Evolutionary conservation across 805 yeast genomes (phyloP).

Genomic region (Saturnispora galanensis): DNA sequence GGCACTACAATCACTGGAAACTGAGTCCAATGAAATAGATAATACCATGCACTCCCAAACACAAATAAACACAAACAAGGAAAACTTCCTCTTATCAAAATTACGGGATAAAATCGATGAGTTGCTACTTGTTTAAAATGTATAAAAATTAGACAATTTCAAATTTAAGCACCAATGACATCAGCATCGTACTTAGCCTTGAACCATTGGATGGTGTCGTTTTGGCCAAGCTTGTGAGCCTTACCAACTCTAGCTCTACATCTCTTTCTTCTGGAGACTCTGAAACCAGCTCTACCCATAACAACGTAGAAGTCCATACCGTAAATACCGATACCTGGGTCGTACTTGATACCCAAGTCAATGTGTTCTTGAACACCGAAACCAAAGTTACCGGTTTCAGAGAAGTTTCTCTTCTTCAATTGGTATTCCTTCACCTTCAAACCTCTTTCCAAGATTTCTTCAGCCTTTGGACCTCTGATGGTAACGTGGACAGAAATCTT

Average conservation of each 20-base stretch:
- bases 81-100: not conserved
- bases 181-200: slow-evolving; percentile 99
- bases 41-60: slow-evolving; percentile 27
- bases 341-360: slow-evolving; percentile 99
- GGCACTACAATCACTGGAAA: too few species aligned
- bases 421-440: slow-evolving; percentile 99
- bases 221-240: slow-evolving; percentile 84
- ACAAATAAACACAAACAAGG: not conserved
- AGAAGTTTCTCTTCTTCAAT: slow-evolving; percentile 88
- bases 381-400: slow-evolving; percentile 99
- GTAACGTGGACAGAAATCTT: slow-evolving; percentile 99
- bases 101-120: not conserved
- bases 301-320: slow-evolving; percentile 99
- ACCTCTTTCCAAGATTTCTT: slow-evolving; percentile 99
- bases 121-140: slow-evolving; percentile 1
- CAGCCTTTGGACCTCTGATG: slow-evolving; percentile 99
- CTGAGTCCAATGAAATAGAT: slow-evolving; percentile 12
- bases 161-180: slow-evolving; percentile 63
- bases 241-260: slow-evolving; percentile 80
- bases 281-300: slow-evolving; percentile 98
- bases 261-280: slow-evolving; percentile 99
- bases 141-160: not conserved
- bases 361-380: slow-evolving; percentile 99
- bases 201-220: slow-evolving; percentile 97
- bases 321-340: slow-evolving; percentile 98